A percentile compares a stretch with the other conserved stretches of the same genome.
Evolutionary conservation across 305 asterid genomes (phyloP).

Genomic region (Striga hermonthica): DNA sequence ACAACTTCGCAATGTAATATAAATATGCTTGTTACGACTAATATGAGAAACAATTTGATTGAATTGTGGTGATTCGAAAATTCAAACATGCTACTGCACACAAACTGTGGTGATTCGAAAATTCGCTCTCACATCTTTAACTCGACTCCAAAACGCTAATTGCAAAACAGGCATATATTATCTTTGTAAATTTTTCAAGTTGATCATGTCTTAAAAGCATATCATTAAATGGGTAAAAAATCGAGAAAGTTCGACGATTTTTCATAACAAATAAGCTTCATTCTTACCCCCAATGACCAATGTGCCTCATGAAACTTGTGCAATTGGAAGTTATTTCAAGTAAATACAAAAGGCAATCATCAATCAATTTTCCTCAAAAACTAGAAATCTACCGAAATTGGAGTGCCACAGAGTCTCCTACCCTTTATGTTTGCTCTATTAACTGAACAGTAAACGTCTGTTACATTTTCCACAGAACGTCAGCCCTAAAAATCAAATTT

Average conservation of each 20-base stretch:
- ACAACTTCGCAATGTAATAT: background rate
- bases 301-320: background rate
- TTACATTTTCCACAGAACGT: no score
- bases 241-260: background rate
- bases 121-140: no score
- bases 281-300: conserved; percentile 27
- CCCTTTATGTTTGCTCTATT: conserved; percentile 19
- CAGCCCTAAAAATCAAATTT: no score
- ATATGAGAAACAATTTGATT: background rate
- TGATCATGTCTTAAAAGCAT: background rate
- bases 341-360: conserved; percentile 22
- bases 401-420: conserved; percentile 36
- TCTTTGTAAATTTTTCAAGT: background rate
- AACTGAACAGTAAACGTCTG: no score
- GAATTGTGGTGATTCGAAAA: no score
- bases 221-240: background rate
- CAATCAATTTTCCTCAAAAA: conserved; percentile 21
- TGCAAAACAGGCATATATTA: no score
- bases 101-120: no score
- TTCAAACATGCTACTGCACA: no score
- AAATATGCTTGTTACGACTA: background rate
- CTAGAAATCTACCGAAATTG: conserved; percentile 29
- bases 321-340: conserved; percentile 6
- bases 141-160: no score
- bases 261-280: conserved; percentile 11